phyloP scores from a whole-genome alignment of 495 filamentous ascomycete species.

The Hypoxylon subgilvum region DNA sequence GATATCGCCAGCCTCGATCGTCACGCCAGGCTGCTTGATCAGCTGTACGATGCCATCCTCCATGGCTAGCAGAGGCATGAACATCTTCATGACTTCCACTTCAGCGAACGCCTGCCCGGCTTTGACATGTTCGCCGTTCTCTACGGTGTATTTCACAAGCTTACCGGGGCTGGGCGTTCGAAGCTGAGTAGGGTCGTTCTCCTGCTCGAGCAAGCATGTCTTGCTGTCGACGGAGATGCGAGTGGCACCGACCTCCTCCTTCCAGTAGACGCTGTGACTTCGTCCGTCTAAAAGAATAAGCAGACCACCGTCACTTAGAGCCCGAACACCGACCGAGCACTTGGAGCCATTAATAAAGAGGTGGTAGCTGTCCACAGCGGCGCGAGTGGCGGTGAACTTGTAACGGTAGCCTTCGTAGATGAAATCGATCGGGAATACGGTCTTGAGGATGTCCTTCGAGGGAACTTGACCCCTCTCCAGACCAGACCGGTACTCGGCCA shows the following conservation, averaged over 20 bases:
- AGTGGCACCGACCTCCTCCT: slow-evolving; percentile 94
- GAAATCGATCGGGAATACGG: slow-evolving; percentile 97
- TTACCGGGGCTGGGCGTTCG: slow-evolving; percentile 95
- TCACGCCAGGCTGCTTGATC: slow-evolving; percentile 98
- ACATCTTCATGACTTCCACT: slow-evolving; percentile 99
- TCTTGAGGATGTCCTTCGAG: slow-evolving; percentile 94
- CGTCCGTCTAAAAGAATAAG: slow-evolving; percentile 86
- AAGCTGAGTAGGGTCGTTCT: slow-evolving; percentile 98
- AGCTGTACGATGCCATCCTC: slow-evolving; percentile 97
- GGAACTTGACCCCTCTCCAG: slow-evolving; percentile 98
- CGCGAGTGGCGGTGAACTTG: slow-evolving; percentile 97
- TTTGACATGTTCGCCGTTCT: slow-evolving; percentile 93
- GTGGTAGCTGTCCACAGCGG: slow-evolving; percentile 92
- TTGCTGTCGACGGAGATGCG: slow-evolving; percentile 96
- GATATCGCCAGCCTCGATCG: slow-evolving; percentile 97
- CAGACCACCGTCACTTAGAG: slow-evolving; percentile 92
- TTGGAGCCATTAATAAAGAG: slow-evolving; percentile 99
- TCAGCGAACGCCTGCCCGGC: slow-evolving; percentile 95
- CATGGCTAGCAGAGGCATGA: slow-evolving; percentile 97
- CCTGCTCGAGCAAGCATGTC: slow-evolving; percentile 96
- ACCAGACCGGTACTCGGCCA: slow-evolving; percentile 82
- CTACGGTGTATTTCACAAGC: slow-evolving; percentile 96
- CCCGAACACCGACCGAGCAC: slow-evolving; percentile 90
- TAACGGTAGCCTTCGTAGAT: slow-evolving; percentile 96
- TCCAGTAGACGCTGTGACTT: slow-evolving; percentile 99